Base-by-base conservation (phyloP, 176 grass and related monocot genomes). In the Raddia guianensis region DNA sequence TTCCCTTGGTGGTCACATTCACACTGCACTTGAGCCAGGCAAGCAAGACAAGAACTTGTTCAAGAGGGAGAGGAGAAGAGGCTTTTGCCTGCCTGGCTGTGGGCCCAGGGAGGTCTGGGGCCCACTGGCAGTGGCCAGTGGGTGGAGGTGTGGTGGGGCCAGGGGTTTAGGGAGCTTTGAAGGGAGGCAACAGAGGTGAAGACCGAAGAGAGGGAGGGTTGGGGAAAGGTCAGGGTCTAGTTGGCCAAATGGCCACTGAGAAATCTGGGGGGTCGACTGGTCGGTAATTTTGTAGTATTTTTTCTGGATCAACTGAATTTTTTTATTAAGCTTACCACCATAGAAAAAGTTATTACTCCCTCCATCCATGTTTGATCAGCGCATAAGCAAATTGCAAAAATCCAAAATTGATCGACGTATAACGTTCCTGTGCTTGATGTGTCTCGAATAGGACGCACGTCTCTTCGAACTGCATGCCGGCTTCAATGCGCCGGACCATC, bases 171-270 rank as follows among this genome's bases (percentile, higher is more conserved):
- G 63, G 43, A 44, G 70, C 84, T 72, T 86, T 68, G 49, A 86
- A 81, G 84, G 84, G 61, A 86, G 70, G 84, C 68, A 73, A 73
- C 27, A 27, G 58, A 45, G 35, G 5, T 2, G 1, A 10, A n/a
- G n/a, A n/a, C n/a, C n/a, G n/a, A n/a, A 12, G 14, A 51, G 7
- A 35, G 18, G 54, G 12, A 60, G 42, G 61, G 19, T 88, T 46
- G 81, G 86, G 76, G 62, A 80, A 33, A 34, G 44, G 87, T 84
- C 81, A 14, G 80, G 75, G 80, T 75, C 86, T 70, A 9, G 4
- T 32, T 21, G 45, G 60, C 6, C 20, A 9, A 1, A 12, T 21
- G 45, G 60, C 6, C 20, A 40, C 12, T 71, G 20, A 71, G 20
- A 50, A 51, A 71, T 51, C 6, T 19, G 45, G 45, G 27, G n/a